Conservation (phyloP, 257 asterid species). For the Capsicum rhomboideum region DNA sequence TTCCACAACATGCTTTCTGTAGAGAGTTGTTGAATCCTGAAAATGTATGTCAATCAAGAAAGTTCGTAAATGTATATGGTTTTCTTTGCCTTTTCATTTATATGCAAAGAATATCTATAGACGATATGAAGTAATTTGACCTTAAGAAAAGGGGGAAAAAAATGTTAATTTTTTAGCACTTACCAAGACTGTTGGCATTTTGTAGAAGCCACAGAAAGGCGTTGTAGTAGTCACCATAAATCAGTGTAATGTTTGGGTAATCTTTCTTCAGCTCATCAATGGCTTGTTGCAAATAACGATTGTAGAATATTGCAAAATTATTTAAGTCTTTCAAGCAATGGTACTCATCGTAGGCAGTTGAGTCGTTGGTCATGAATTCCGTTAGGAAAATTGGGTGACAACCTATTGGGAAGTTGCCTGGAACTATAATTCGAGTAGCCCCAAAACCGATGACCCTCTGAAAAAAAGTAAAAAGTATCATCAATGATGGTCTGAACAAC, state of each 20-base stretch:
- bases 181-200: background rate
- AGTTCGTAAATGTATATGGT: too few relatives aligned
- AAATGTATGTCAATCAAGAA: background rate
- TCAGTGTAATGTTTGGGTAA: background rate
- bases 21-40: slow-evolving; percentile 4
- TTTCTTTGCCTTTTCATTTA: too few relatives aligned
- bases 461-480: too few relatives aligned
- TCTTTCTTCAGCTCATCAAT: background rate
- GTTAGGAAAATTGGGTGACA: background rate
- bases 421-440: background rate
- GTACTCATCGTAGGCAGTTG: background rate
- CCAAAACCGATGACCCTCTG: background rate
- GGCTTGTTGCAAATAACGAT: background rate
- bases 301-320: background rate
- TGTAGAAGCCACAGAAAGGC: background rate
- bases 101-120: too few relatives aligned
- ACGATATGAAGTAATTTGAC: background rate
- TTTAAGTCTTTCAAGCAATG: background rate
- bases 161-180: background rate
- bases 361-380: background rate
- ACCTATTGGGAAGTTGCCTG: background rate
- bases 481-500: too few relatives aligned
- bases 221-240: slow-evolving; percentile 3
- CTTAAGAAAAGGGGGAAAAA: background rate
- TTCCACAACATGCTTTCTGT: slow-evolving; percentile 12